Base-by-base conservation (phyloP, 805 yeast genomes). In the Debaryomyces hansenii region DNA sequence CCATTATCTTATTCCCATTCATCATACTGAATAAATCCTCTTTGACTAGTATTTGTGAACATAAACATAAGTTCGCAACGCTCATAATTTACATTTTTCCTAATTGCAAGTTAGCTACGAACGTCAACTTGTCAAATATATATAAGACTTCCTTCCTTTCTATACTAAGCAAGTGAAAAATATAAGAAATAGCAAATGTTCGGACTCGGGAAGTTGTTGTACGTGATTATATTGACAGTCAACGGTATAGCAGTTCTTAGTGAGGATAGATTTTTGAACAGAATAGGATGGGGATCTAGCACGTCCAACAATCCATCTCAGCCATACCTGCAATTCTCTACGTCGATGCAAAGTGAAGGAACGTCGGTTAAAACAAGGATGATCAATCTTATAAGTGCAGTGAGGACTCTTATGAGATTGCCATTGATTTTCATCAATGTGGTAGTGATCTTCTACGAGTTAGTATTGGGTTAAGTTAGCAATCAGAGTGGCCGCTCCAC, bases 201-300 rank as follows among this genome's bases (percentile, higher is more conserved):
- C 64, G 86, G 87, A 14, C 64, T 82, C 37, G 85, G 86, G 9
- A 80, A 74, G 58, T 66, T 82, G 28, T 71, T 82, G 46, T 82
- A 82, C 56, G 81, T 79, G 45, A 66, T 75, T 20, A 63, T 81
- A n/a, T 71, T 87, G 33, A 66, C 86, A 46, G 78, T 86, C 40
- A 87, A 87, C 62, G 81, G 92, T 0, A 78, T 87, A 24, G 94
- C 94, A 0, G 84, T 87, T 31, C 75, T 87, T 43, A 85, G 86
- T 60, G 95, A 87, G 56, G 94, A 87, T 57, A 70, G 96, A 48
- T 87, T 87, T 57, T 70, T 87, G 48, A 83, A 83, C 56, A 72
- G 96, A 67, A 79, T 60, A 31, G 74, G 70, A 20, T 70, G 67
- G 70, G 69, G 65, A 8, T 58, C 55, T 20, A 50, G 53, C 24